These are phyloP conservation scores for Phytopythium ostracodes DNA, from an alignment of 352 stramenopile species.

Conservation along the genomic window DNA sequence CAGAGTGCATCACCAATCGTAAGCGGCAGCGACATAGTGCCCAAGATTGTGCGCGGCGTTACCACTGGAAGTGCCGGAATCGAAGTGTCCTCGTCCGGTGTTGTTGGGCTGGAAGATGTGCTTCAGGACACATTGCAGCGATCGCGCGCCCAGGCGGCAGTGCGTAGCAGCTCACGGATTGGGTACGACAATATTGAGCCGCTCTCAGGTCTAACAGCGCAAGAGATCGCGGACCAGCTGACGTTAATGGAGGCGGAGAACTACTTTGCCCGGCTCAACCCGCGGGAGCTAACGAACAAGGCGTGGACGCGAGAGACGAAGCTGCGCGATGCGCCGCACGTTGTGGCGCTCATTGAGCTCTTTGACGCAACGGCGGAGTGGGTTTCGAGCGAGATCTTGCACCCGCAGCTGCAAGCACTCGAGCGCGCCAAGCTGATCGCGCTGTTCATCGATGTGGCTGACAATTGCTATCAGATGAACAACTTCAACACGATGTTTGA, in stretches of 20 bases:
- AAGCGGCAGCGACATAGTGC: conserved; percentile 25
- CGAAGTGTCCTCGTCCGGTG: neutral
- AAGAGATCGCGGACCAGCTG: conserved; percentile 77
- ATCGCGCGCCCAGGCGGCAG: conserved; percentile 32
- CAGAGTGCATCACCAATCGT: neutral
- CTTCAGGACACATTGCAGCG: conserved; percentile 76
- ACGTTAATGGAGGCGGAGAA: conserved; percentile 78
- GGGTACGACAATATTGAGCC: conserved; percentile 82
- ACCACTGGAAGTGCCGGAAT: conserved; percentile 56
- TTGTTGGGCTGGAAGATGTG: conserved; percentile 38
- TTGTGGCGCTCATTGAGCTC: conserved; percentile 82
- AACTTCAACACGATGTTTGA: conserved; percentile 90
- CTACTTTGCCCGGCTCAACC: conserved; percentile 65
- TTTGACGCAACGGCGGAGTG: conserved; percentile 83
- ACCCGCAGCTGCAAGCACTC: conserved; percentile 75
- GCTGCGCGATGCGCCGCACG: conserved; percentile 70
- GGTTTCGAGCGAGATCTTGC: conserved; percentile 86
- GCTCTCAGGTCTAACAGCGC: conserved; percentile 49
- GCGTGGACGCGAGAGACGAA: conserved; percentile 82
- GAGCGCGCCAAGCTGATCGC: conserved; percentile 81
- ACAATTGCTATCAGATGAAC: conserved; percentile 83
- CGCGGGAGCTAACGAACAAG: conserved; percentile 84
- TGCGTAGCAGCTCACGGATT: conserved; percentile 56
- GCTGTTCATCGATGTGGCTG: conserved; percentile 80
- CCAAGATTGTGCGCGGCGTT: conserved; percentile 61